A percentile compares a stretch with the other conserved stretches of the same genome.
phyloP scores from a whole-genome alignment of 2,329 filamentous ascomycete genomes.

The Fusarium sambucinum region DNA sequence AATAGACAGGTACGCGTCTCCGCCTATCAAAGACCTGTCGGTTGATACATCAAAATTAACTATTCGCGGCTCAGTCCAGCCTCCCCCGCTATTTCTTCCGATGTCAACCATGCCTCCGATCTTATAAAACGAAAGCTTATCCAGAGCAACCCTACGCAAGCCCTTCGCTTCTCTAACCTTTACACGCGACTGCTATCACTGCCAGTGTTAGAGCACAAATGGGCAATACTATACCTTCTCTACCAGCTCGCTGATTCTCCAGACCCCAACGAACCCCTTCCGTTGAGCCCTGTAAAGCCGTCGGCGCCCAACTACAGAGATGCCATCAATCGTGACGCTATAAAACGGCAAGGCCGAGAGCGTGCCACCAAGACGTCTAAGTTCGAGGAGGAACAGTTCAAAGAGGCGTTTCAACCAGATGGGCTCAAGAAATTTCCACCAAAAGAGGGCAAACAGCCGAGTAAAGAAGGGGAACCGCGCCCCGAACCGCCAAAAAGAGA shows the following conservation, averaged over 20 bases:
- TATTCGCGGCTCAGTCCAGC: constrained; percentile 54
- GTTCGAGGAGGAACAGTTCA: constrained; percentile 62
- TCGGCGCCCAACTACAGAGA: constrained; percentile 56
- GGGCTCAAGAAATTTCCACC: constrained; percentile 61
- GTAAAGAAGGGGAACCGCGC: constrained; percentile 52
- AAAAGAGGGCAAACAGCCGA: constrained; percentile 55
- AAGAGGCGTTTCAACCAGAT: constrained; percentile 67
- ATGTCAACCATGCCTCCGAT: constrained; percentile 92
- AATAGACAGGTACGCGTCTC: constrained; percentile 60
- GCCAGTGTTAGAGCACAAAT: constrained; percentile 94
- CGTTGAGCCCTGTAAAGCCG: constrained; percentile 58
- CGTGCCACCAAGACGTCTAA: constrained; percentile 53
- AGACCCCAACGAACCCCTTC: constrained; percentile 65
- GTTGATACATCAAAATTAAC: constrained; percentile 4
- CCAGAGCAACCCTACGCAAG: constrained; percentile 80
- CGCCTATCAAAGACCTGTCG: neutral
- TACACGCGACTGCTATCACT: constrained; percentile 91
- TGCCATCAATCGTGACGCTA: constrained; percentile 53
- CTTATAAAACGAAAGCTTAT: constrained; percentile 91
- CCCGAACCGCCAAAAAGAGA: constrained; percentile 58
- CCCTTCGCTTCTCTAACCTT: constrained; percentile 87
- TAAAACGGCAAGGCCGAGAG: constrained; percentile 55
- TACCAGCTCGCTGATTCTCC: constrained; percentile 82
- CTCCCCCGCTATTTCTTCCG: constrained; percentile 70
- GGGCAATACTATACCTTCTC: constrained; percentile 93